Base-by-base conservation (phyloP, 805 yeast species). In the Ogataea angusta region DNA sequence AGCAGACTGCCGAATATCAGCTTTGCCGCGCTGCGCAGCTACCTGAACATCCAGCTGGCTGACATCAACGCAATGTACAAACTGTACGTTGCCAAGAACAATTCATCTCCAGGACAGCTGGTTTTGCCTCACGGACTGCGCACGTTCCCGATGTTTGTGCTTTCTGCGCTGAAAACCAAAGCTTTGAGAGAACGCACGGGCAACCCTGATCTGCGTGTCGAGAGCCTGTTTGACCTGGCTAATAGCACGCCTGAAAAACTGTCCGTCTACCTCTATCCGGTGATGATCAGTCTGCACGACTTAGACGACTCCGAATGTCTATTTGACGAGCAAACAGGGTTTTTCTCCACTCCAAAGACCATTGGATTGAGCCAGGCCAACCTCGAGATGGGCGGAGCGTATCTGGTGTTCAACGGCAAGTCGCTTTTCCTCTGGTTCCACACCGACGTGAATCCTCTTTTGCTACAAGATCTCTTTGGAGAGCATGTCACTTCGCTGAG, bases 121-220 rank as follows among this genome's bases (percentile, higher is more conserved):
- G 73, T 91, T 5, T 69, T 91, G 59, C 98, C 99, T 0, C 86
- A 84, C 32, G 77, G 91, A 8, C 67, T 93, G 52, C 77, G 78
- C 43, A 78, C 86, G 31, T 67, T 91, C 40, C 79, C 91, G 8
- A 73, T 81, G 52, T 79, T 75, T 51, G 57, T 85, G 36, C 68
- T 89, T 37, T 70, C 91, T 0, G 78, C 89, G 45, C 72, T 80
- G 49, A 93, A 91, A 58, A 59, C 84, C 1, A 72, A 69, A 38
- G 79, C 88, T 1, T 70, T 90, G 19, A 67, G 78, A 34, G 74
- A 72, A 14, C 60, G 72, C 5, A 64, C 72, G 7, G 65, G 72
- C 9, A 62, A 73, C 24, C 77, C 84, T 21, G 96, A 93, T 59
- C 56, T 75, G 2, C 73, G 95, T 42, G 70, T 86, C 9, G 72